Evolutionary conservation across 2,329 filamentous ascomycete genomes (phyloP).

Genomic region (Colletotrichum paranaense): DNA sequence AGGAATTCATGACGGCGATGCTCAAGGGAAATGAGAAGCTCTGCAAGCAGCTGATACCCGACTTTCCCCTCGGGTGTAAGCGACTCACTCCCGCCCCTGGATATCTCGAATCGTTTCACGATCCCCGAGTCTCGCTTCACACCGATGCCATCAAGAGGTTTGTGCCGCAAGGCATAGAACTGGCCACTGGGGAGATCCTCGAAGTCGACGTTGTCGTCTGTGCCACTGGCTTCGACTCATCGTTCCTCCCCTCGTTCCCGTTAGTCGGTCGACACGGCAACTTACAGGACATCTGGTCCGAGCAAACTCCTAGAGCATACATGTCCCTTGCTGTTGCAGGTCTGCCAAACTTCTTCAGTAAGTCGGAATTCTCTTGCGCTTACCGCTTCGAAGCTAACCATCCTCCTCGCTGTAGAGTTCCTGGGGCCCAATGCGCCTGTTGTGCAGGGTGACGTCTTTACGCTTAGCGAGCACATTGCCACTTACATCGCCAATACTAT

Average conservation of each 20-base stretch:
- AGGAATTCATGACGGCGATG: conserved; percentile 59
- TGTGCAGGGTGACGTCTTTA: conserved; percentile 62
- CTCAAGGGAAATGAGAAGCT: conserved; percentile 61
- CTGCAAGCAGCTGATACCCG: conserved; percentile 62
- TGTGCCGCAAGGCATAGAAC: conserved; percentile 59
- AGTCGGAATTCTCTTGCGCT: conserved; percentile 36
- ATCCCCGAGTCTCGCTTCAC: conserved; percentile 33
- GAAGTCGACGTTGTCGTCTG: conserved; percentile 67
- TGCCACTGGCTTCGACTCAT: conserved; percentile 68
- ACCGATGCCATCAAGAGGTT: conserved; percentile 55
- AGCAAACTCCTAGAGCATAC: conserved; percentile 59
- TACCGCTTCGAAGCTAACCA: background rate
- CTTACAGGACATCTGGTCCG: conserved; percentile 60
- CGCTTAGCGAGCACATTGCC: conserved; percentile 62
- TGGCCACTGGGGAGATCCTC: conserved; percentile 59
- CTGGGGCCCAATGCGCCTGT: conserved; percentile 64
- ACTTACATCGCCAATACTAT: conserved; percentile 62
- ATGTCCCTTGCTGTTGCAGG: conserved; percentile 64
- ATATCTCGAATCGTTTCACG: conserved; percentile 56
- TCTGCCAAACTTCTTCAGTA: conserved; percentile 68
- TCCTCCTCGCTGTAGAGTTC: conserved; percentile 50
- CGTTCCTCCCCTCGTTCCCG: conserved; percentile 63
- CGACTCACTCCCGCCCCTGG: conserved; percentile 62
- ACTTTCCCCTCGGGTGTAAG: conserved; percentile 59
- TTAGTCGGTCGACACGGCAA: conserved; percentile 61